Percentiles rank a stretch among this genome's conserved stretches.
Evolutionary conservation across 108 stramenopile genomes (phyloP).

Genomic region (Parietichytrium sp.): DNA sequence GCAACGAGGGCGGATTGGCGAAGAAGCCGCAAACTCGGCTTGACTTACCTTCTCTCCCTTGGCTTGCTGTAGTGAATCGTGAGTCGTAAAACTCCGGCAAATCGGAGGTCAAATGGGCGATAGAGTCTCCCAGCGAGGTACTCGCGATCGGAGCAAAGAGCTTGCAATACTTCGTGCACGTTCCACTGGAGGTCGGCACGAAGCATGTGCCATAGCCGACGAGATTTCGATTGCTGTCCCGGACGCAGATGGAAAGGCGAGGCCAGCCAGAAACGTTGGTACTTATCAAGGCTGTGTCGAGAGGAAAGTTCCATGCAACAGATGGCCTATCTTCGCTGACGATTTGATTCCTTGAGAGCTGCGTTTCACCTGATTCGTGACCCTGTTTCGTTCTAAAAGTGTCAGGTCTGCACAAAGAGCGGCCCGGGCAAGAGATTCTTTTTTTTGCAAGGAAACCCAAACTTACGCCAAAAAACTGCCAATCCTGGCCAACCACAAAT

Average conservation of each 20-base stretch:
- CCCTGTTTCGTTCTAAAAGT: too few relatives aligned
- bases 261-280: constrained; percentile 28
- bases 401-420: too few relatives aligned
- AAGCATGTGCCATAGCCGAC: background rate
- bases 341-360: background rate
- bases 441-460: too few relatives aligned
- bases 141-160: constrained; percentile 33
- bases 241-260: background rate
- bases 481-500: background rate
- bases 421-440: too few relatives aligned
- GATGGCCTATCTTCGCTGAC: background rate
- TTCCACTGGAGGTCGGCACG: background rate
- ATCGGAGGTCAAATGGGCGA: background rate
- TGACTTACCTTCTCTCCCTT: background rate
- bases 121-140: background rate
- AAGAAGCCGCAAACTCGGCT: too few relatives aligned
- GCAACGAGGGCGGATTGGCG: too few relatives aligned
- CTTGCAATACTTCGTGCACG: background rate
- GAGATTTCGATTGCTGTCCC: constrained; percentile 1
- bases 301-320: background rate
- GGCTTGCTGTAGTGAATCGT: background rate
- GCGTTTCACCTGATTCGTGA: background rate
- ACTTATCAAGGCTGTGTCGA: background rate
- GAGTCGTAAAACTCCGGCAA: background rate
- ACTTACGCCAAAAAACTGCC: background rate